These are phyloP conservation scores for Boletus patriciae DNA, from an alignment of 768 basidiomycete genomes.

Conservation along the genomic window DNA sequence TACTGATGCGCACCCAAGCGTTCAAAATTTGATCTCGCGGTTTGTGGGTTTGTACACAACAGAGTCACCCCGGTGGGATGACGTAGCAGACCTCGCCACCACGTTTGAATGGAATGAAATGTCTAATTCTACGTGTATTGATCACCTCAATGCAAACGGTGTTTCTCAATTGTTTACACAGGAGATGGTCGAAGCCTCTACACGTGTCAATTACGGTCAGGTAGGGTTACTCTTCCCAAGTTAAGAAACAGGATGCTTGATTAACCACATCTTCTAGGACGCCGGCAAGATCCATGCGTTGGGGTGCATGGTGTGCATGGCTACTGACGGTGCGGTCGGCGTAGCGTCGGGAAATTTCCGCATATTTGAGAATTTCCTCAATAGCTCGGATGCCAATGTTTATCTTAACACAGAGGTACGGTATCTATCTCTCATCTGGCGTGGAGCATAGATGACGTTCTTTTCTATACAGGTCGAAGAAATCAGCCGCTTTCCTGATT, in stretches of 20 bases:
- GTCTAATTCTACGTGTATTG: constrained; percentile 50
- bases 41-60: constrained; percentile 58
- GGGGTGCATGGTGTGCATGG: constrained; percentile 70
- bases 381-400: constrained; percentile 65
- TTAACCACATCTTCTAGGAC: constrained; percentile 43
- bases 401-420: constrained; percentile 68
- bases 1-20: constrained; percentile 40
- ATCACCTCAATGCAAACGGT: constrained; percentile 55
- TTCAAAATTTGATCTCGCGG: constrained; percentile 50
- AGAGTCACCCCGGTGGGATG: constrained; percentile 59
- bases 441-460: neutral
- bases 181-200: constrained; percentile 79
- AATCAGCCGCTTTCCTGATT: constrained; percentile 47
- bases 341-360: constrained; percentile 81
- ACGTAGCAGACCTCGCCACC: constrained; percentile 56
- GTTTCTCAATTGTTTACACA: constrained; percentile 57
- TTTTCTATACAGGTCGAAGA: constrained; percentile 45
- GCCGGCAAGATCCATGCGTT: constrained; percentile 73
- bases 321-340: constrained; percentile 61
- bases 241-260: neutral
- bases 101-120: constrained; percentile 51
- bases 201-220: constrained; percentile 84
- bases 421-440: neutral
- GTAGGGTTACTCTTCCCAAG: constrained; percentile 32
- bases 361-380: constrained; percentile 81